Conservation (phyloP, 768 basidiomycete genomes). For the Rhodotorula kratochvilovae region DNA sequence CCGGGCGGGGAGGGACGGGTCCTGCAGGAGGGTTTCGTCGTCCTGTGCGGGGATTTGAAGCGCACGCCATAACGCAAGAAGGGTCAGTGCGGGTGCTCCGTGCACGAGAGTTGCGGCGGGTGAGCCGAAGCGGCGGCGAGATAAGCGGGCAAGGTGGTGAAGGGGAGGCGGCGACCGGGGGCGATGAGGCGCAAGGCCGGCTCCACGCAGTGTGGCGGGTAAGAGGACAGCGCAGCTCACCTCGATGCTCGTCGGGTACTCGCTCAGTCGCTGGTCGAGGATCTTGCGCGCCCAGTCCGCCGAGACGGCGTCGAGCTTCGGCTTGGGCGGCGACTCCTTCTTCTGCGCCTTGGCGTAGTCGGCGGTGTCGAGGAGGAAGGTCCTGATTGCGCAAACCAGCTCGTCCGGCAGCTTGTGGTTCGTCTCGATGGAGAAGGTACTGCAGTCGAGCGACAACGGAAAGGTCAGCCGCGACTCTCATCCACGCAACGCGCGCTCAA, state of each 20-base stretch:
- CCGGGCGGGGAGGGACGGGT: constrained; percentile 40
- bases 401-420: constrained; percentile 55
- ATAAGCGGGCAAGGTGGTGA: neutral
- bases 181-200: no score
- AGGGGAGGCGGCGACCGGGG: neutral
- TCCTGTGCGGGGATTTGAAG: constrained; percentile 45
- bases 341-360: constrained; percentile 61
- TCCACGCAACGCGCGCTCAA: no score
- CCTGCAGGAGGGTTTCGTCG: constrained; percentile 52
- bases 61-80: neutral
- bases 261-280: constrained; percentile 54
- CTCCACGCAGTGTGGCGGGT: no score
- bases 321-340: constrained; percentile 71
- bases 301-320: constrained; percentile 56
- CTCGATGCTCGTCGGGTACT: constrained; percentile 61
- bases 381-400: constrained; percentile 61
- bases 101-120: neutral
- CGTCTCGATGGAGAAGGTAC: constrained; percentile 58
- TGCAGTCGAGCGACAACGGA: constrained; percentile 38
- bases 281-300: constrained; percentile 55
- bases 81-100: neutral
- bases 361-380: constrained; percentile 57
- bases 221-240: no score
- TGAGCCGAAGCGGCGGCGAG: neutral
- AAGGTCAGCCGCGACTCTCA: no score